phyloP scores from a whole-genome alignment of 176 grass and related monocot species.

The Areca catechu region DNA sequence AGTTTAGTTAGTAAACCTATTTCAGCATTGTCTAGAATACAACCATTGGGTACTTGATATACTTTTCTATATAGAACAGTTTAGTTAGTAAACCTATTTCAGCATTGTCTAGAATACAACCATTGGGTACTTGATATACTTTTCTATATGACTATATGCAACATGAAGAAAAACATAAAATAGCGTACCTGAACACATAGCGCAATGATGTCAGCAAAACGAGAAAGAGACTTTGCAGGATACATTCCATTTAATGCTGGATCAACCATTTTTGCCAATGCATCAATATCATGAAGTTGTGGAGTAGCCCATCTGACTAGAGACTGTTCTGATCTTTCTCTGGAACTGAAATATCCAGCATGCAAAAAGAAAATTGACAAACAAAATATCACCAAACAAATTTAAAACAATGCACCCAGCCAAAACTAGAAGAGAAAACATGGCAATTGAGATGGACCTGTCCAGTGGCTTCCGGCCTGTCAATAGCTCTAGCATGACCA shows the following conservation, averaged over 20 bases:
- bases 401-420: too few relatives aligned
- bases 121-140: too few relatives aligned
- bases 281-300: constrained; percentile 80
- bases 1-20: too few relatives aligned
- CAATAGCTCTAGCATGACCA: constrained; percentile 81
- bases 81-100: too few relatives aligned
- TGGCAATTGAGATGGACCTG: constrained; percentile 28
- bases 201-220: constrained; percentile 64
- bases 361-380: too few relatives aligned
- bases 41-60: too few relatives aligned
- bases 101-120: too few relatives aligned
- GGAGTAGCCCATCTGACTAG: constrained; percentile 72
- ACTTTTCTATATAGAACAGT: neutral
- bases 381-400: too few relatives aligned
- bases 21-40: too few relatives aligned
- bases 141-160: too few relatives aligned
- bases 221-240: constrained; percentile 75
- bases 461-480: constrained; percentile 90
- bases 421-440: neutral
- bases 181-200: constrained; percentile 67
- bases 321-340: constrained; percentile 50
- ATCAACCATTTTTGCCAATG: constrained; percentile 74
- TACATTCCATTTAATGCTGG: constrained; percentile 66
- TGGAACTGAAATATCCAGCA: constrained; percentile 29
- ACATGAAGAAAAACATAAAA: constrained; percentile 3